Percentiles rank a stretch among this genome's conserved stretches.
These are phyloP conservation scores for Bassia scoparia DNA, from an alignment of 148 eudicot species.

Conservation along the genomic window DNA sequence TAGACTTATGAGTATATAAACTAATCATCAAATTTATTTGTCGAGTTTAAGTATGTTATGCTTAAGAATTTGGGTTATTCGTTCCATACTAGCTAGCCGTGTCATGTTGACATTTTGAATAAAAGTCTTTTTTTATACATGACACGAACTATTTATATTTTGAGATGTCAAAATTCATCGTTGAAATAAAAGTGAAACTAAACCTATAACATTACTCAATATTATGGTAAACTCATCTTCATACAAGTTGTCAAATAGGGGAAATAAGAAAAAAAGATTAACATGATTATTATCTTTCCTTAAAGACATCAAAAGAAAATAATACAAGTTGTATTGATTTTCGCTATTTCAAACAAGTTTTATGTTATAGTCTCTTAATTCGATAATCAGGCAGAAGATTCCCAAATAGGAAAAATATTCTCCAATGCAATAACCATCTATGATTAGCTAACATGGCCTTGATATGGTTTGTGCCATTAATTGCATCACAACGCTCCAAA, in stretches of 20 bases:
- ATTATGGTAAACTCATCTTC: too few relatives aligned
- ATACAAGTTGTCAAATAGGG: background rate
- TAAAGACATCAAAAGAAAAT: slow-evolving; percentile 1
- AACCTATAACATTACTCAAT: too few relatives aligned
- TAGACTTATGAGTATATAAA: background rate
- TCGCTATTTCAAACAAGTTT: slow-evolving; percentile 21
- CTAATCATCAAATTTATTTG: background rate
- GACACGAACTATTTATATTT: too few relatives aligned
- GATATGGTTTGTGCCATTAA: slow-evolving; percentile 29
- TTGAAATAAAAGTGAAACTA: too few relatives aligned
- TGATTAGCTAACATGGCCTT: slow-evolving; percentile 44
- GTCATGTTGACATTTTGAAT: too few relatives aligned
- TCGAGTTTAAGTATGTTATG: too few relatives aligned
- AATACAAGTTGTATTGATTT: background rate
- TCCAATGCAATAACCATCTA: slow-evolving; percentile 39
- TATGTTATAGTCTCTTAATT: slow-evolving; percentile 33
- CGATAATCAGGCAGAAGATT: slow-evolving; percentile 36
- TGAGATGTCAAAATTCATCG: too few relatives aligned
- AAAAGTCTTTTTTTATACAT: too few relatives aligned
- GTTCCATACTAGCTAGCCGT: too few relatives aligned
- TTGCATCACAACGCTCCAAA: slow-evolving; percentile 23
- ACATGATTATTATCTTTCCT: background rate
- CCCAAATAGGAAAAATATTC: slow-evolving; percentile 40
- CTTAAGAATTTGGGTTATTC: too few relatives aligned
- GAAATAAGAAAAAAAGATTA: background rate